These are phyloP conservation scores for Wakefieldia striispora DNA, from an alignment of 768 basidiomycete genomes.

Conservation along the genomic window DNA sequence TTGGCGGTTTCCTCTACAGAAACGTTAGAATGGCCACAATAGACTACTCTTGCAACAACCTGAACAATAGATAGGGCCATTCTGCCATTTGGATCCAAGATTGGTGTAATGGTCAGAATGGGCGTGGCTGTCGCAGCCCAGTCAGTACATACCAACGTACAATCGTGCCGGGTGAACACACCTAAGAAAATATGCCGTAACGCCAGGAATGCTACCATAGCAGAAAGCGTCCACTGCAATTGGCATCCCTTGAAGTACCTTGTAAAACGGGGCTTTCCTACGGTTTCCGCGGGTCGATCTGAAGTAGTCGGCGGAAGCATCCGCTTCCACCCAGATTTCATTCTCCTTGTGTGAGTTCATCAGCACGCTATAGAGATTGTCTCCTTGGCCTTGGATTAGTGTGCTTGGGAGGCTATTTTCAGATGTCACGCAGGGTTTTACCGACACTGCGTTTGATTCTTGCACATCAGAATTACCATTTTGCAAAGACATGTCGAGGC, in stretches of 20 bases:
- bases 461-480: background rate
- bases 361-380: slow-evolving; percentile 70
- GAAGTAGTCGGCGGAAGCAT: slow-evolving; percentile 48
- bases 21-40: background rate
- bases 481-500: slow-evolving; percentile 41
- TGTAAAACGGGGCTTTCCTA: slow-evolving; percentile 91
- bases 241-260: slow-evolving; percentile 94
- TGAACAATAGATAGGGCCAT: slow-evolving; percentile 95
- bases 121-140: slow-evolving; percentile 63
- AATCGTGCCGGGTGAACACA: slow-evolving; percentile 28
- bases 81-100: slow-evolving; percentile 82
- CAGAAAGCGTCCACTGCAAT: slow-evolving; percentile 97
- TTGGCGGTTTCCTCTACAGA: slow-evolving; percentile 75
- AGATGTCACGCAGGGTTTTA: background rate
- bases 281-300: slow-evolving; percentile 50
- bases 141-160: slow-evolving; percentile 11
- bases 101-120: slow-evolving; percentile 98
- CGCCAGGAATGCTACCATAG: slow-evolving; percentile 86
- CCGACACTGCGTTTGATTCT: background rate
- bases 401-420: background rate
- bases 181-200: slow-evolving; percentile 93
- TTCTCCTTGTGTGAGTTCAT: slow-evolving; percentile 87
- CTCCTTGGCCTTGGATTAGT: slow-evolving; percentile 1
- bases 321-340: slow-evolving; percentile 82
- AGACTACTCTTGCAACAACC: slow-evolving; percentile 23